Base-by-base conservation (phyloP, 2,329 filamentous ascomycete genomes). In the Cercospora zeae-maydis region DNA sequence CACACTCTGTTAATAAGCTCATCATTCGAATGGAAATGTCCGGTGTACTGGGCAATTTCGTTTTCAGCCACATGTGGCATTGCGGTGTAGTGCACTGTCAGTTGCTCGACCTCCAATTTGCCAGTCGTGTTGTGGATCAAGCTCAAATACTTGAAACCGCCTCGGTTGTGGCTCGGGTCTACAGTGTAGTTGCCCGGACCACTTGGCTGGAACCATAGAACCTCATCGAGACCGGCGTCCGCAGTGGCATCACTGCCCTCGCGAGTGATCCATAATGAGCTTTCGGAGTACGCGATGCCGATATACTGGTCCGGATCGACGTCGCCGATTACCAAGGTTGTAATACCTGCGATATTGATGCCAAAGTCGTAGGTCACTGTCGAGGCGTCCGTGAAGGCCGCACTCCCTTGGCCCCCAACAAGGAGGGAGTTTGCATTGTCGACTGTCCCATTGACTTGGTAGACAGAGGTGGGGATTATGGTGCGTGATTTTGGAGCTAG, bases 61-160 rank as follows among this genome's bases (percentile, higher is more conserved):
- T 78, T 72, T 3, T 77, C 77, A 3, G 71, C 71, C 63, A 73
- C 77, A 61, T 79, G 77, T 0, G 78, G 78, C 74, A 78, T 76
- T 6, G 80, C 73, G 1, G 80, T 83, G 66, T 77, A 83, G 36
- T 82, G 69, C 1, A 81, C 74, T 30, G 68, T 72, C 8, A 82
- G 68, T 54, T 78, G 72, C 0, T 74, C 69, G 10, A 83, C 67
- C 1, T 72, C 66, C 1, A 82, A 67, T 5, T 75, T 76, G 1
- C 75, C 72, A n/a, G 69, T 69, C 6, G 75, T 72, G 4, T 73
- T 72, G 8, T 75, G 76, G 3, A 79, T 65, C 39, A 81, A 71
- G 1, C 79, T 84, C 67, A 85, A 69, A 63, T 84, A 85, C 19
- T 82, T 77, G 68, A 84, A 85, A 1, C 81, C 82, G 8, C 83